Evolutionary conservation across 192 early-diverging fungal genomes (phyloP).

Genomic region (Physocladia obscura): DNA sequence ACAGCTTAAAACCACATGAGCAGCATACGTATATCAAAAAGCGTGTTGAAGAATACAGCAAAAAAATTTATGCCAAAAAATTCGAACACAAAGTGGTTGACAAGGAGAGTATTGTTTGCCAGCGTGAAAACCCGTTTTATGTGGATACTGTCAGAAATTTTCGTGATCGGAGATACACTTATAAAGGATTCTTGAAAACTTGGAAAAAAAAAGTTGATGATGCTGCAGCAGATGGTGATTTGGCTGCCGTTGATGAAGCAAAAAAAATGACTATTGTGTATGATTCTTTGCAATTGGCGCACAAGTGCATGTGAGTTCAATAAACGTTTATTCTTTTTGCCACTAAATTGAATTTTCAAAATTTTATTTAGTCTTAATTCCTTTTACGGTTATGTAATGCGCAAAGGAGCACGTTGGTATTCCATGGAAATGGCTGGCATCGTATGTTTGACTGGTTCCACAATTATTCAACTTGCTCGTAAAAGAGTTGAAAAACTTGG

Average conservation of each 20-base stretch:
- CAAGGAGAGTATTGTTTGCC: constrained; percentile 90
- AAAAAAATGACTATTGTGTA: constrained; percentile 93
- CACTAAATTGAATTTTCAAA: constrained; percentile 14
- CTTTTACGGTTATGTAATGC: constrained; percentile 99
- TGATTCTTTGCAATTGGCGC: constrained; percentile 96
- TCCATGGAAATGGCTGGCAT: constrained; percentile 99
- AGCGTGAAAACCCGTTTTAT: constrained; percentile 97
- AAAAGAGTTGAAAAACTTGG: constrained; percentile 90
- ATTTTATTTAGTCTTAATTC: constrained; percentile 61
- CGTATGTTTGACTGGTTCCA: constrained; percentile 93
- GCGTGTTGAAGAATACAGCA: constrained; percentile 81
- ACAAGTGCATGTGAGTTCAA: constrained; percentile 72
- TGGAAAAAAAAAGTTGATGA: constrained; percentile 84
- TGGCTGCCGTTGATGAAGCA: constrained; percentile 71
- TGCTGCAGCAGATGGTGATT: constrained; percentile 64
- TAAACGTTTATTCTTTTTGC: constrained; percentile 52
- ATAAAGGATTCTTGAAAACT: constrained; percentile 89
- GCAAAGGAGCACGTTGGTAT: constrained; percentile 97
- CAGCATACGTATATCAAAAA: constrained; percentile 72
- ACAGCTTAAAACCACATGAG: constrained; percentile 65
- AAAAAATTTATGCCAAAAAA: constrained; percentile 83
- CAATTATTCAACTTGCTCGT: constrained; percentile 95
- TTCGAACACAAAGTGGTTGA: constrained; percentile 79
- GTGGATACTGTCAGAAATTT: constrained; percentile 94
- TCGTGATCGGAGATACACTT: constrained; percentile 96